Evolutionary conservation across 2,329 filamentous ascomycete species (phyloP).

Genomic region (Neurospora sp.): DNA sequence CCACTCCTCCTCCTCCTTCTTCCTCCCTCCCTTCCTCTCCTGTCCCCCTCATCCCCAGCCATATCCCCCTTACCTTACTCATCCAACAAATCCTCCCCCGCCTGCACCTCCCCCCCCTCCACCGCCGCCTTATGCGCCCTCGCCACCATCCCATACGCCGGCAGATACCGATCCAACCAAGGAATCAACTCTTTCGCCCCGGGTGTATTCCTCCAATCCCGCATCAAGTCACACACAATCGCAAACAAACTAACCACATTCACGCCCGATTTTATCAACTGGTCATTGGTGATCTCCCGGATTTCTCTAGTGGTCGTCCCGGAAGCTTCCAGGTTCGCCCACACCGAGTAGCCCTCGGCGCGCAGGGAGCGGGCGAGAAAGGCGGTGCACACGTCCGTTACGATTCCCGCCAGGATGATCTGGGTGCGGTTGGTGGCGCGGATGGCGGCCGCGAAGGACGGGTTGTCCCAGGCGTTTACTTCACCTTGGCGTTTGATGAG

Average conservation of each 20-base stretch:
- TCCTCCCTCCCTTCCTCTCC: background rate
- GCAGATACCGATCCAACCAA: slow-evolving; percentile 54
- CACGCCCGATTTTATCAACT: slow-evolving; percentile 59
- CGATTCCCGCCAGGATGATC: slow-evolving; percentile 62
- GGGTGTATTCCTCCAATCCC: slow-evolving; percentile 53
- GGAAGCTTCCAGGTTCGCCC: slow-evolving; percentile 61
- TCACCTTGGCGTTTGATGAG: slow-evolving; percentile 61
- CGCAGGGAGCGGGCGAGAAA: slow-evolving; percentile 66
- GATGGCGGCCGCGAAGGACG: slow-evolving; percentile 56
- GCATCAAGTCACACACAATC: slow-evolving; percentile 59
- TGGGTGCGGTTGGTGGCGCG: slow-evolving; percentile 56
- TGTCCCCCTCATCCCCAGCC: background rate
- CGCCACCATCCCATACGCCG: slow-evolving; percentile 55
- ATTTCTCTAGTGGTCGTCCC: slow-evolving; percentile 51
- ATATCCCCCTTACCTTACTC: background rate
- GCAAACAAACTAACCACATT: slow-evolving; percentile 53
- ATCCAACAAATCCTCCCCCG: slow-evolving; percentile 36
- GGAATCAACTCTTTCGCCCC: slow-evolving; percentile 49
- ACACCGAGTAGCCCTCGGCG: slow-evolving; percentile 63
- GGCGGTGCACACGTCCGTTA: slow-evolving; percentile 66
- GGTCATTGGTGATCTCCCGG: slow-evolving; percentile 53
- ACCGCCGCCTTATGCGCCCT: slow-evolving; percentile 52
- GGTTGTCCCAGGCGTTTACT: slow-evolving; percentile 70
- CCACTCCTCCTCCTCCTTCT: background rate
- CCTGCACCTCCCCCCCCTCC: slow-evolving; percentile 46